Evolutionary conservation across 2,329 filamentous ascomycete species (phyloP).

Genomic region (Xenosphaeropsis pyriputrescens): DNA sequence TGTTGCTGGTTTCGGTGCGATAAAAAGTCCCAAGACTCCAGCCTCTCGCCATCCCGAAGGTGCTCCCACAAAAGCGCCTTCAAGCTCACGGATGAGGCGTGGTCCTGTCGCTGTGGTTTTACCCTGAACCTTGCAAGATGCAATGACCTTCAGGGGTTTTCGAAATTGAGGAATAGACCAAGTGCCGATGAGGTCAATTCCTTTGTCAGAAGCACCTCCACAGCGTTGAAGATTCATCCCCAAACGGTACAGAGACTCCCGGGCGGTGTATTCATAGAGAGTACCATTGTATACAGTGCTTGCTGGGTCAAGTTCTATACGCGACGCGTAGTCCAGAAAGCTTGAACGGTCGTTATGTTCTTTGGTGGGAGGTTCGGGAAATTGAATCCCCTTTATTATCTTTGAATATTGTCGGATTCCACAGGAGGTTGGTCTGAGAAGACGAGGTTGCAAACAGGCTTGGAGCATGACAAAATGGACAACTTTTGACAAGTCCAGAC

Average conservation of each 20-base stretch:
- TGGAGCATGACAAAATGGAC: too few relatives aligned
- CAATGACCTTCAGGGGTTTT: slow-evolving; percentile 28
- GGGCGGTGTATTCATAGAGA: slow-evolving; percentile 60
- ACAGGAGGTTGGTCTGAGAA: too few relatives aligned
- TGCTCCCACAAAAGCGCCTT: slow-evolving; percentile 62
- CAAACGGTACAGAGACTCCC: slow-evolving; percentile 36
- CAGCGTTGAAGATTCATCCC: slow-evolving; percentile 52
- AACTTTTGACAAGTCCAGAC: too few relatives aligned
- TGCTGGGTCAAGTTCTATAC: slow-evolving; percentile 34
- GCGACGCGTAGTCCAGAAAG: slow-evolving; percentile 48
- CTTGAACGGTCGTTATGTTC: slow-evolving; percentile 48
- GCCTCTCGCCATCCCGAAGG: slow-evolving; percentile 56
- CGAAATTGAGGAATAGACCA: slow-evolving; percentile 42
- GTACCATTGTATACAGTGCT: slow-evolving; percentile 57
- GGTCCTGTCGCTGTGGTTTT: slow-evolving; percentile 33
- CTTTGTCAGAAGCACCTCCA: slow-evolving; percentile 51
- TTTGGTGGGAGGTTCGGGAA: slow-evolving; percentile 28
- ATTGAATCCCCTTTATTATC: slow-evolving; percentile 9
- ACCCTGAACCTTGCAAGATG: slow-evolving; percentile 56
- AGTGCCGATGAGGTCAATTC: slow-evolving; percentile 60
- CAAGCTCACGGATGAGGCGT: slow-evolving; percentile 55
- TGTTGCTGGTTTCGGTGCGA: slow-evolving; percentile 55
- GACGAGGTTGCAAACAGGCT: too few relatives aligned
- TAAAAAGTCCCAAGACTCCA: slow-evolving; percentile 56
- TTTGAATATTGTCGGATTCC: too few relatives aligned